Conservation (phyloP, 2,329 filamentous ascomycete species). For the Cryphonectria japonica region DNA sequence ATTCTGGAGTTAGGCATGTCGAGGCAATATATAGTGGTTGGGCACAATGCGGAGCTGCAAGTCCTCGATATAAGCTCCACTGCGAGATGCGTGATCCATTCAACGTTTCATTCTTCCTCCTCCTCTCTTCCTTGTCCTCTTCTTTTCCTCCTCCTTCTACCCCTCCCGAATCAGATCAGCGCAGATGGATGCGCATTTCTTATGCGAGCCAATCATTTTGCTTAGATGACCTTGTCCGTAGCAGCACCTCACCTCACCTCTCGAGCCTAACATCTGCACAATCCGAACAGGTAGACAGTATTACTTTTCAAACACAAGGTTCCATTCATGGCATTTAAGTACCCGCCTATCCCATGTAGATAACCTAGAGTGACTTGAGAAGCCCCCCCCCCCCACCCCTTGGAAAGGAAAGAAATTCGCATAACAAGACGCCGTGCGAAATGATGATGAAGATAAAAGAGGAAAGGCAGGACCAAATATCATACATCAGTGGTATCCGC, state of each 20-base stretch:
- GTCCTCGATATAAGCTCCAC: not conserved
- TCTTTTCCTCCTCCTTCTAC: too few species aligned
- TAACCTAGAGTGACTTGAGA: not conserved
- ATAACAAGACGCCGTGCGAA: not conserved
- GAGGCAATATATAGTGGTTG: not conserved
- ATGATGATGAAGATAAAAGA: not conserved
- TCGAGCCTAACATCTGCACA: not conserved
- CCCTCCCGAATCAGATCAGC: too few species aligned
- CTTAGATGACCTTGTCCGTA: not conserved
- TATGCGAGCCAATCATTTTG: not conserved
- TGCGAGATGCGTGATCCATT: not conserved
- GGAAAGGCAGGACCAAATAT: not conserved
- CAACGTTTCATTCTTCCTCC: not conserved
- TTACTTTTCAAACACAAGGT: not conserved
- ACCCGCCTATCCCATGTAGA: slow-evolving; percentile 5
- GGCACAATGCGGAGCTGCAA: not conserved
- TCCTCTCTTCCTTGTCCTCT: not conserved
- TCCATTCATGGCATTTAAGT: not conserved
- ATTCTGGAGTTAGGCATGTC: not conserved
- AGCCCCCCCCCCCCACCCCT: not conserved
- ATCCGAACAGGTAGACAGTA: not conserved
- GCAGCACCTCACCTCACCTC: not conserved
- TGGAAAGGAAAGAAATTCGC: not conserved
- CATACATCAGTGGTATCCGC: slow-evolving; percentile 3
- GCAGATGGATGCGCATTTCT: not conserved